phyloP scores from a whole-genome alignment of 768 basidiomycete genomes.

The Hirschioporus abietinus region DNA sequence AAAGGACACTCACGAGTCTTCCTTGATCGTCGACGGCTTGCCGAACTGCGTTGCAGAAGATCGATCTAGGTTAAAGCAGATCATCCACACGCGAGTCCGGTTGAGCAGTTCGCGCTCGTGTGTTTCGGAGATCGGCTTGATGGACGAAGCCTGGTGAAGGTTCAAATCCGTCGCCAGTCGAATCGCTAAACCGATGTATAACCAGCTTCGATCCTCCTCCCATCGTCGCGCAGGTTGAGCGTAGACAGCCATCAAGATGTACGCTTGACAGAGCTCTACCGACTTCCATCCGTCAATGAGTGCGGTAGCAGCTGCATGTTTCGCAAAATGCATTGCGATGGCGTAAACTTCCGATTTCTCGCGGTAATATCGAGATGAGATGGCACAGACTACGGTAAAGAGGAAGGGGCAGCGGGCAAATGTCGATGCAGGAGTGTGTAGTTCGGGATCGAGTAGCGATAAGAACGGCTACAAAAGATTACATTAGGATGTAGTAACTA shows the following conservation, averaged over 20 bases:
- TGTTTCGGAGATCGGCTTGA: constrained; percentile 63
- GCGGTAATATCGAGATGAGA: constrained; percentile 73
- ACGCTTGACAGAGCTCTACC: constrained; percentile 87
- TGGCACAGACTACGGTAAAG: constrained; percentile 87
- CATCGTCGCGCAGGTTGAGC: constrained; percentile 75
- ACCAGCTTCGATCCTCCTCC: constrained; percentile 89
- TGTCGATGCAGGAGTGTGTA: constrained; percentile 76
- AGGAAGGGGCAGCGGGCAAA: constrained; percentile 86
- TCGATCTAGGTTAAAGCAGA: constrained; percentile 84
- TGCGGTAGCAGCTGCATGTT: constrained; percentile 74
- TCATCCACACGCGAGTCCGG: constrained; percentile 83
- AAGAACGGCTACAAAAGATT: constrained; percentile 44
- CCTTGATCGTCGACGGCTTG: constrained; percentile 83
- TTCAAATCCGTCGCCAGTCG: constrained; percentile 89
- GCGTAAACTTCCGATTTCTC: constrained; percentile 83
- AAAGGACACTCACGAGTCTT: constrained; percentile 56
- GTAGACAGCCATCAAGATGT: constrained; percentile 81
- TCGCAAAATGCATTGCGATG: constrained; percentile 86
- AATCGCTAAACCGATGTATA: constrained; percentile 84
- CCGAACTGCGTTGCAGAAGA: constrained; percentile 87
- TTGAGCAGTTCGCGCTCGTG: constrained; percentile 83
- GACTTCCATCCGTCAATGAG: constrained; percentile 76
- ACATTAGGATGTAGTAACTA: constrained; percentile 9
- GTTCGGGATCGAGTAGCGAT: constrained; percentile 70
- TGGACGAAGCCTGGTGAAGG: constrained; percentile 60